A percentile compares a stretch with the other conserved stretches of the same genome.
Evolutionary conservation across 208 protist genomes (phyloP).

Genomic region (Crithidia fasciculata): DNA sequence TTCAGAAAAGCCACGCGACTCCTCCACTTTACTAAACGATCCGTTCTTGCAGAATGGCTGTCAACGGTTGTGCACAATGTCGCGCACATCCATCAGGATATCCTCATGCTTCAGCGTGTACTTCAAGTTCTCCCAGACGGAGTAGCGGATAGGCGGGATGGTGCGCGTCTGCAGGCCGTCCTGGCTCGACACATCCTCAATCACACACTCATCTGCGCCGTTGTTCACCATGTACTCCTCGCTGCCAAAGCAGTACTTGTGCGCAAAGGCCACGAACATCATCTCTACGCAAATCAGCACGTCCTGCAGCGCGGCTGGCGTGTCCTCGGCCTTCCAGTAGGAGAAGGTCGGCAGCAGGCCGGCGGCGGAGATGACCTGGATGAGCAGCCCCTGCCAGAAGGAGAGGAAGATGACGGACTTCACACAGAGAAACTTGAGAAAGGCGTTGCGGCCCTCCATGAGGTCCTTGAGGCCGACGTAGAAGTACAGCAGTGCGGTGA

Average conservation of each 20-base stretch:
- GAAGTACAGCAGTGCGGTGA: conserved; percentile 92
- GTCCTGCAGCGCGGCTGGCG: conserved; percentile 80
- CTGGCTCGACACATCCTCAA: conserved; percentile 35
- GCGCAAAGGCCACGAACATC: conserved; percentile 90
- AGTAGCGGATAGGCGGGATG: conserved; percentile 80
- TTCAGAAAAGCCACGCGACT: neutral
- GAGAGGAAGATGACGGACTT: conserved; percentile 93
- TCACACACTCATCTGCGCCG: conserved; percentile 27
- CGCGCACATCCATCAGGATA: conserved; percentile 73
- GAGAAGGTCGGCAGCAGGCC: conserved; percentile 70
- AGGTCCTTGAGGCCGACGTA: conserved; percentile 88
- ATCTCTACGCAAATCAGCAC: conserved; percentile 92
- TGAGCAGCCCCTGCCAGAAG: conserved; percentile 93
- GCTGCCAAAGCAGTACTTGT: conserved; percentile 91
- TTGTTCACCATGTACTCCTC: conserved; percentile 67
- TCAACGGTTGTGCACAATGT: conserved; percentile 79
- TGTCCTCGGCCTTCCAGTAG: conserved; percentile 80
- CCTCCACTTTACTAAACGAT: neutral
- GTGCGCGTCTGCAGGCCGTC: conserved; percentile 36
- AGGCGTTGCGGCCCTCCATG: conserved; percentile 88
- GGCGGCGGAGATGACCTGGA: conserved; percentile 77
- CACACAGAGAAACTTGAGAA: conserved; percentile 93
- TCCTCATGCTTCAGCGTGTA: conserved; percentile 88
- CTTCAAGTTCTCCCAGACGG: conserved; percentile 77
- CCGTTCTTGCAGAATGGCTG: neutral